Percentiles rank a stretch among this genome's conserved stretches.
These are phyloP conservation scores for Lojkania enalia DNA, from an alignment of 2,329 filamentous ascomycete species.

Conservation along the genomic window DNA sequence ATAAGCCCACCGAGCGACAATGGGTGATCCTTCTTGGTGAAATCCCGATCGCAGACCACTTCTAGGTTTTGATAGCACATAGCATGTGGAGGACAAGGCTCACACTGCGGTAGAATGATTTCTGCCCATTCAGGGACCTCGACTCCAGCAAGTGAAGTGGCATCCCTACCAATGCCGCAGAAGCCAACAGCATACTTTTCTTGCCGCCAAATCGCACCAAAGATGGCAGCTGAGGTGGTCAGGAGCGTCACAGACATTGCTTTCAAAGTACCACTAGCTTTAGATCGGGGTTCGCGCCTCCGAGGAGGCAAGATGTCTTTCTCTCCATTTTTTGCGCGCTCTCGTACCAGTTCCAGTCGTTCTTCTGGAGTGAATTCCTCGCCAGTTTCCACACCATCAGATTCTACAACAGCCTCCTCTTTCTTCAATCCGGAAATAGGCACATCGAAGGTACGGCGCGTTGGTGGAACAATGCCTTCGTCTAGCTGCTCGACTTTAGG, in stretches of 20 bases:
- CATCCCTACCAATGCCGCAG: slow-evolving; percentile 75
- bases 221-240: slow-evolving; percentile 69
- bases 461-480: slow-evolving; percentile 57
- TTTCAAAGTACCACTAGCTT: slow-evolving; percentile 56
- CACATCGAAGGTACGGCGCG: slow-evolving; percentile 63
- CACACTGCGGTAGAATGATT: slow-evolving; percentile 76
- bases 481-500: slow-evolving; percentile 52
- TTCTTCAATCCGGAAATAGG: slow-evolving; percentile 52
- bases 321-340: slow-evolving; percentile 63
- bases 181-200: slow-evolving; percentile 97
- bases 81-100: slow-evolving; percentile 87
- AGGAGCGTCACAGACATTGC: slow-evolving; percentile 73
- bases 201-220: slow-evolving; percentile 83
- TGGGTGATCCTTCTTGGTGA: slow-evolving; percentile 82
- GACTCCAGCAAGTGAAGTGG: slow-evolving; percentile 61
- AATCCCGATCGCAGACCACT: slow-evolving; percentile 82
- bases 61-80: slow-evolving; percentile 80
- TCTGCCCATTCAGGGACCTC: slow-evolving; percentile 74
- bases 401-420: slow-evolving; percentile 43
- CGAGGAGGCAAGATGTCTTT: slow-evolving; percentile 52
- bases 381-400: slow-evolving; percentile 64
- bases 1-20: slow-evolving; percentile 78
- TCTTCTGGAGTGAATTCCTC: slow-evolving; percentile 96
- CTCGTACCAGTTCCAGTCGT: slow-evolving; percentile 72
- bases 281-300: slow-evolving; percentile 33